Evolutionary conservation across 371 early-diverging fungal genomes (phyloP).

Genomic region (Thermomucor indicae-seudaticae): DNA sequence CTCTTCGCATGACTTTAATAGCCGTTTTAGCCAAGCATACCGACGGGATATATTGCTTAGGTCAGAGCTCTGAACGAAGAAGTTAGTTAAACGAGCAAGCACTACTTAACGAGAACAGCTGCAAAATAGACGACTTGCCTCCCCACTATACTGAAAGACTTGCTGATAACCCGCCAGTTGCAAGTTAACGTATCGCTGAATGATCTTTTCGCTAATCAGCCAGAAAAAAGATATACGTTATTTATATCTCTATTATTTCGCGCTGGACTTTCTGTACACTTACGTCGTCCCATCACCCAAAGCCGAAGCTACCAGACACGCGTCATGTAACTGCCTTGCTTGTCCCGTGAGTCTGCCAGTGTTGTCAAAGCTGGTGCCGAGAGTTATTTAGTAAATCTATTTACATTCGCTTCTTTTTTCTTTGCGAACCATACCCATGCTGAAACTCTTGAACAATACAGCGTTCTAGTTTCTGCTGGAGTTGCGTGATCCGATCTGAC

Average conservation of each 20-base stretch:
- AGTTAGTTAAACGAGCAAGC: neutral
- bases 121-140: conserved; percentile 38
- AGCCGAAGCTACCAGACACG: conserved; percentile 74
- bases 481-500: conserved; percentile 51
- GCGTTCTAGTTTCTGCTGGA: conserved; percentile 68
- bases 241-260: neutral
- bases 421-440: no score
- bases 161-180: conserved; percentile 82
- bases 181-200: conserved; percentile 77
- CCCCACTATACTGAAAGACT: conserved; percentile 77
- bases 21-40: conserved; percentile 91
- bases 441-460: conserved; percentile 79
- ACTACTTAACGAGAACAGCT: neutral
- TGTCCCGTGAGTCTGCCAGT: conserved; percentile 54
- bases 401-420: no score
- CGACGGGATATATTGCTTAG: conserved; percentile 83
- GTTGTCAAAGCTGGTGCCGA: conserved; percentile 34
- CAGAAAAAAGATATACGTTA: neutral
- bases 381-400: neutral
- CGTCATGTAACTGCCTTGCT: conserved; percentile 57
- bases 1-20: conserved; percentile 81
- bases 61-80: conserved; percentile 60
- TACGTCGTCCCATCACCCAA: conserved; percentile 70
- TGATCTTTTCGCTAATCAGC: conserved; percentile 39
- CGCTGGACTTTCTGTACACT: conserved; percentile 1